phyloP scores from a whole-genome alignment of 1,284 basidiomycete species.

The Ganoderma boninense region DNA sequence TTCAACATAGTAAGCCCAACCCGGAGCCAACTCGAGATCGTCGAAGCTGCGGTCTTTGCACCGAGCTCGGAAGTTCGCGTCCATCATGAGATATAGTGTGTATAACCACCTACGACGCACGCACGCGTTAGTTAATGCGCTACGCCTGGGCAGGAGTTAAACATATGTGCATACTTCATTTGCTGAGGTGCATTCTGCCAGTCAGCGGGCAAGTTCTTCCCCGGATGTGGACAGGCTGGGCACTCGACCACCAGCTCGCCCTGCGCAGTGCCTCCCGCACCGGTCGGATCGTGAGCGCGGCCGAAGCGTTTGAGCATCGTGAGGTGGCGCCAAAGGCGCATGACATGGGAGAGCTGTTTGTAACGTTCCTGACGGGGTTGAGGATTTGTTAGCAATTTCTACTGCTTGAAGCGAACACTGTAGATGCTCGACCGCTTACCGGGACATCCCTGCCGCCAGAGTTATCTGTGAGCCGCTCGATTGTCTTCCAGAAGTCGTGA shows the following conservation, averaged over 20 bases:
- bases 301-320: constrained; percentile 36
- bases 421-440: too few species aligned
- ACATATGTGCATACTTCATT: too few species aligned
- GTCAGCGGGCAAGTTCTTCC: constrained; percentile 15
- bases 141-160: too few species aligned
- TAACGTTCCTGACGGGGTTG: constrained; percentile 11
- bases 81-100: constrained; percentile 36
- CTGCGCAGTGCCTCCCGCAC: constrained; percentile 12
- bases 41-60: constrained; percentile 32
- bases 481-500: constrained; percentile 26
- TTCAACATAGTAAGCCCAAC: constrained; percentile 38
- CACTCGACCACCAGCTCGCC: constrained; percentile 37
- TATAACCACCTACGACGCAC: constrained; percentile 33
- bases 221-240: constrained; percentile 41
- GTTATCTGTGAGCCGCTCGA: constrained; percentile 28
- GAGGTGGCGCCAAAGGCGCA: constrained; percentile 29
- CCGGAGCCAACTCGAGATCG: constrained; percentile 33
- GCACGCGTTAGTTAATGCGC: too few species aligned
- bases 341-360: constrained; percentile 10
- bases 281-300: constrained; percentile 32
- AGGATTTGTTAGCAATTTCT: too few species aligned
- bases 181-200: constrained; percentile 34
- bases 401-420: too few species aligned
- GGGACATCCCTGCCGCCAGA: neutral
- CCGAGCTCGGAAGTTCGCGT: constrained; percentile 40